phyloP scores from a whole-genome alignment of 106 monocot genomes.

The Dendrobium officinale region DNA sequence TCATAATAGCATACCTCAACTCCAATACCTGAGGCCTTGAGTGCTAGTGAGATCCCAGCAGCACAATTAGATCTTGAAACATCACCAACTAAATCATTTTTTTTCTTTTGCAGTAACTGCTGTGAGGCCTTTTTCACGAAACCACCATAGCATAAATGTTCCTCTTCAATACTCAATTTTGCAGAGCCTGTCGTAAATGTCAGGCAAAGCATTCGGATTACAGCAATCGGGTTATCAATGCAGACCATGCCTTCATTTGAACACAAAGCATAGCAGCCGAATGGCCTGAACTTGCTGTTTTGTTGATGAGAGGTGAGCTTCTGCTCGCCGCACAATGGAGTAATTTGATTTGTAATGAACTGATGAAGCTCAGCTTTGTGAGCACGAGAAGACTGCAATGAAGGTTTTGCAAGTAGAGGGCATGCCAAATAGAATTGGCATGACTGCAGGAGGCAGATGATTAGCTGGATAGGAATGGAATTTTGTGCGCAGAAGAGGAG shows the following conservation, averaged over 20 bases:
- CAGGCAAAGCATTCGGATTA: constrained; percentile 29
- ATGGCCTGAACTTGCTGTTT: constrained; percentile 29
- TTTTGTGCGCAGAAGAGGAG: constrained; percentile 42
- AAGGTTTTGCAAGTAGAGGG: no score
- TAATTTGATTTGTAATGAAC: constrained; percentile 17
- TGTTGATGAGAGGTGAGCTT: background rate
- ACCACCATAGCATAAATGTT: constrained; percentile 31
- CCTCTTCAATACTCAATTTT: constrained; percentile 9
- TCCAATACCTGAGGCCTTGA: constrained; percentile 40
- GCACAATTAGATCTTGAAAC: constrained; percentile 9
- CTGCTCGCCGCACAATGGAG: constrained; percentile 10
- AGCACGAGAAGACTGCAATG: background rate
- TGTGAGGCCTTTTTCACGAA: constrained; percentile 18
- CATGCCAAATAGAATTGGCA: constrained; percentile 1
- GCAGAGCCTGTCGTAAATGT: constrained; percentile 23
- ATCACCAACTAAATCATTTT: background rate
- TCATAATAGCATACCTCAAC: constrained; percentile 17
- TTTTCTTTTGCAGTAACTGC: constrained; percentile 19
- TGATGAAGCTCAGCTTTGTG: constrained; percentile 11
- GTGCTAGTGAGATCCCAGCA: constrained; percentile 35
- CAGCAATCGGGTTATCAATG: constrained; percentile 24
- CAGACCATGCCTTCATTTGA: constrained; percentile 36
- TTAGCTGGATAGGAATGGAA: constrained; percentile 15
- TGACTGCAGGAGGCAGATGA: constrained; percentile 15
- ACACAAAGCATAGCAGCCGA: constrained; percentile 42